Evolutionary conservation across 2,329 filamentous ascomycete genomes (phyloP), one percentile per base, ranked within the genome.

Genomic region (Lecanoromycetidae sp.): DNA sequence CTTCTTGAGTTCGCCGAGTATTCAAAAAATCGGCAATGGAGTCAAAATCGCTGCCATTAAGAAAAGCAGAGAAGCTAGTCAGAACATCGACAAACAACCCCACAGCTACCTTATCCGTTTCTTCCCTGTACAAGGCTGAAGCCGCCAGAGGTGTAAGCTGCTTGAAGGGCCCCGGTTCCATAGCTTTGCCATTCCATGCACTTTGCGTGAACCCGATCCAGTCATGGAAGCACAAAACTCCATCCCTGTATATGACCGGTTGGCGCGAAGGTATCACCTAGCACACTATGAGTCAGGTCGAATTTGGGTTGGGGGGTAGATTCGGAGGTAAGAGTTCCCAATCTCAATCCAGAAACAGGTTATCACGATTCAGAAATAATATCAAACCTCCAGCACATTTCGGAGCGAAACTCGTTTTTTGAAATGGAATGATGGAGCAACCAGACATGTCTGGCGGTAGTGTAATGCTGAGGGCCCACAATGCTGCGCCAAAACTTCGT

Each of bases 161-260:
- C 26, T 75, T 75, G 12, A 88, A 68, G 15, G 76, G 69, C 15
- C 71, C 66, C 2, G 82, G 66, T 26, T 82, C 68, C 13, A 74
- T 68, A 13, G 72, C 72, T 27, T 75, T 72, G 37, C 74, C 71
- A 3, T 74, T 66, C 41, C 79, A 77, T 23, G 75, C 71, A 27
- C 76, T 74, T 56, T 87, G 82, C 4, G 79, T 80, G 57, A 87
- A 87, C 55, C 77, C 71, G 26, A 87, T 73, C 83, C 84, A 90
- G 4, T 80, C 78, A 66, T 82, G 77, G 44, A 80, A 70, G 56
- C 76, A 80, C 56, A 66, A 71, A 53, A 83, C 72, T 9, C 74
- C 67, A 53, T 81, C 77, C 53, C 70, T 67, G 13, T 74, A 68
- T 12, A 71, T 62, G 9, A 34, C 42, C 15, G 23, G 27, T n/a